Conservation (phyloP, 1,139 yeast species). For the Wickerhamiella infanticola region DNA sequence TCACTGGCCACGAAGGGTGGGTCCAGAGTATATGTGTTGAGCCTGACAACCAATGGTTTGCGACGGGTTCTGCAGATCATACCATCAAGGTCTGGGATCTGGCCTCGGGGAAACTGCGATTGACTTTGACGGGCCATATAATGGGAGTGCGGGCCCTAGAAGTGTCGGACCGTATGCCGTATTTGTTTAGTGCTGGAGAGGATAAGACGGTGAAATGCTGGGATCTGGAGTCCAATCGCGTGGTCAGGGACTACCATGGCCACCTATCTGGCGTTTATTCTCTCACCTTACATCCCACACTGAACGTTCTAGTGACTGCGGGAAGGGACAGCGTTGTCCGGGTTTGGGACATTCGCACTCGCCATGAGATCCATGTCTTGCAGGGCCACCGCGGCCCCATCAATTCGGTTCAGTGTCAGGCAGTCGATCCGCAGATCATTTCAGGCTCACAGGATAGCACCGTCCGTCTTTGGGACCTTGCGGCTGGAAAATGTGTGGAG, state of each 20-base stretch:
- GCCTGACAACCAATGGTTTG: slow-evolving; percentile 83
- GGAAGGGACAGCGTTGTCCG: slow-evolving; percentile 80
- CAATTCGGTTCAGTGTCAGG: slow-evolving; percentile 47
- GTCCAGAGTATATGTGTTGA: slow-evolving; percentile 68
- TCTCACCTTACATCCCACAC: slow-evolving; percentile 69
- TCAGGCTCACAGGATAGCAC: slow-evolving; percentile 79
- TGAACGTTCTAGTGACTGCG: slow-evolving; percentile 76
- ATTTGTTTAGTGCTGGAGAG: slow-evolving; percentile 82
- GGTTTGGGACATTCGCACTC: slow-evolving; percentile 86
- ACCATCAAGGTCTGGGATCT: slow-evolving; percentile 89
- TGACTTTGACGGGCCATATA: slow-evolving; percentile 78
- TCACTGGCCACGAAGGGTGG: slow-evolving; percentile 91
- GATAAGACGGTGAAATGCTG: slow-evolving; percentile 93
- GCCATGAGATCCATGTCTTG: slow-evolving; percentile 59
- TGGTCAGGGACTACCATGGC: slow-evolving; percentile 82
- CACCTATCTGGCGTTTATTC: slow-evolving; percentile 84
- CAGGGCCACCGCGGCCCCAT: slow-evolving; percentile 73
- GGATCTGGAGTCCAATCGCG: slow-evolving; percentile 80
- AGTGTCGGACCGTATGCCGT: slow-evolving; percentile 64
- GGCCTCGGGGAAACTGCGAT: slow-evolving; percentile 50
- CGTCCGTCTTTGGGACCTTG: slow-evolving; percentile 73
- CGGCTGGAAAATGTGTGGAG: slow-evolving; percentile 44
- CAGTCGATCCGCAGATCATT: slow-evolving; percentile 71
- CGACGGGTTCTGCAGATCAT: slow-evolving; percentile 77
- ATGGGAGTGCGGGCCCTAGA: slow-evolving; percentile 75